These are phyloP conservation scores for Lineolata rhizophorae DNA, from an alignment of 495 filamentous ascomycete species.

Conservation along the genomic window DNA sequence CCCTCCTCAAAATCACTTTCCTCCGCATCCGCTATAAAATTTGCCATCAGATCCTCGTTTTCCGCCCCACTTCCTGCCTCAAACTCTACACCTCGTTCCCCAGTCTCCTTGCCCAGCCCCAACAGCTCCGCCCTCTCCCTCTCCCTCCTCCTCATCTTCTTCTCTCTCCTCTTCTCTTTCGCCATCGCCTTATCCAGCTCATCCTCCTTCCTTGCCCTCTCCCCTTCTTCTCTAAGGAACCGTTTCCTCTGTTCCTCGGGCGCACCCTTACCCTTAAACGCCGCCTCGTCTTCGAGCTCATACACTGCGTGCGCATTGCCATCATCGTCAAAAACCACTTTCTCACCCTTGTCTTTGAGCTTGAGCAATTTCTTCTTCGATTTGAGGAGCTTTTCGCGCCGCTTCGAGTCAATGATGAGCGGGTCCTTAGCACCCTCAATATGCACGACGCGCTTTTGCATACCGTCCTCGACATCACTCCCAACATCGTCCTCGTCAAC, in stretches of 20 bases:
- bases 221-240: slow-evolving; percentile 54
- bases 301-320: slow-evolving; percentile 67
- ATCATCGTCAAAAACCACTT: slow-evolving; percentile 81
- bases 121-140: slow-evolving; percentile 36
- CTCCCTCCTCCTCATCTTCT: slow-evolving; percentile 65
- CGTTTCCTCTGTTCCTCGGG: slow-evolving; percentile 49
- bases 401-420: slow-evolving; percentile 74
- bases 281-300: slow-evolving; percentile 63
- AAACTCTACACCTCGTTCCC: slow-evolving; percentile 12
- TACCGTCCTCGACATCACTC: background rate
- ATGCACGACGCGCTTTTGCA: slow-evolving; percentile 17
- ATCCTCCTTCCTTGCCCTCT: slow-evolving; percentile 57
- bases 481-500: slow-evolving; percentile 14
- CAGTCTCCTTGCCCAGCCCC: slow-evolving; percentile 22
- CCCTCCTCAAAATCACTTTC: too few relatives aligned
- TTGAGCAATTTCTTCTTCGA: slow-evolving; percentile 88
- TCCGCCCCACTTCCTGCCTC: slow-evolving; percentile 8
- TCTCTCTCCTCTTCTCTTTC: slow-evolving; percentile 63
- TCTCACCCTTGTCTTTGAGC: slow-evolving; percentile 62
- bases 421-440: slow-evolving; percentile 29
- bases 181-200: slow-evolving; percentile 56
- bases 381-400: slow-evolving; percentile 74
- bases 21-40: too few relatives aligned
- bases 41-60: slow-evolving; percentile 24
- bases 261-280: slow-evolving; percentile 51